Conservation (phyloP, 139 green algal genomes). For the Protoeuglena noctilucae region DNA sequence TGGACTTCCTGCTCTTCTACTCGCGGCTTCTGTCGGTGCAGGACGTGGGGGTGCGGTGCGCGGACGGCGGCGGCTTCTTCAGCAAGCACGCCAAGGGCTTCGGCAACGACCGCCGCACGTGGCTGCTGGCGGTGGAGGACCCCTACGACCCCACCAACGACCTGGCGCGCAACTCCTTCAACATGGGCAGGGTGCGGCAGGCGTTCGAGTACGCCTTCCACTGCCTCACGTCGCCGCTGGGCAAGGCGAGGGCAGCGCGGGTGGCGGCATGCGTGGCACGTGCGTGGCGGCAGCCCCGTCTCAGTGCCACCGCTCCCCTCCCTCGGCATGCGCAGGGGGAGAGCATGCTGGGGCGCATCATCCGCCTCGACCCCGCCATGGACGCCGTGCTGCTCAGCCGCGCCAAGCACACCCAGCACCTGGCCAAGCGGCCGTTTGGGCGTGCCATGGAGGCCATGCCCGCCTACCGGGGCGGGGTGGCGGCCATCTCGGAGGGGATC, state of each 20-base stretch:
- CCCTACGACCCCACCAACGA: conserved; percentile 56
- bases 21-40: conserved; percentile 33
- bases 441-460: no score
- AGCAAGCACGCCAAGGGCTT: conserved; percentile 20
- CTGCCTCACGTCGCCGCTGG: conserved; percentile 23
- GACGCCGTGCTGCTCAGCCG: neutral
- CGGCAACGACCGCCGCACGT: conserved; percentile 22
- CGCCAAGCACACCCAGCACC: neutral
- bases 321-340: conserved; percentile 2
- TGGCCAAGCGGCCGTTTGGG: no score
- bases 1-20: conserved; percentile 82
- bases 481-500: no score
- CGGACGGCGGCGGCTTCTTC: conserved; percentile 37
- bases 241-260: neutral
- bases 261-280: neutral
- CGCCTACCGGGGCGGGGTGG: no score
- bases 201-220: conserved; percentile 38
- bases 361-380: conserved; percentile 30
- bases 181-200: conserved; percentile 7
- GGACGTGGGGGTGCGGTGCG: conserved; percentile 28
- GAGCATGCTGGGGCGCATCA: conserved; percentile 33
- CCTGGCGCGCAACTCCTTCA: conserved; percentile 29
- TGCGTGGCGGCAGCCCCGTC: neutral
- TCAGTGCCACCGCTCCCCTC: neutral
- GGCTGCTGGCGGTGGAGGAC: conserved; percentile 64